Evolutionary conservation across 805 yeast species (phyloP).

Genomic region (Sungouiella blattae): DNA sequence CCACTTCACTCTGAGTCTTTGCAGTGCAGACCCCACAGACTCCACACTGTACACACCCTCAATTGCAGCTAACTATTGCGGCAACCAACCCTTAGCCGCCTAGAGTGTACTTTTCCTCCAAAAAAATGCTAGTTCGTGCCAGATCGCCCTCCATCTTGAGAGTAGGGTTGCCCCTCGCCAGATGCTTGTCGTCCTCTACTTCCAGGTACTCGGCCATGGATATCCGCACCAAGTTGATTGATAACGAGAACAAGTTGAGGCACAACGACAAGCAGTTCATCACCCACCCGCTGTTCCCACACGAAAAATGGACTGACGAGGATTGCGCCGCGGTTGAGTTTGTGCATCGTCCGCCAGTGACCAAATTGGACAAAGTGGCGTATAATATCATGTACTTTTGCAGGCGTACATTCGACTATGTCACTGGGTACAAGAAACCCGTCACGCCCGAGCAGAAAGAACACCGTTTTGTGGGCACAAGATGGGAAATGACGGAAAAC

Average conservation of each 20-base stretch:
- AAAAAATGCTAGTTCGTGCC: too few relatives aligned
- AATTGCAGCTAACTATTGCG: too few relatives aligned
- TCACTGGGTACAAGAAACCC: slow-evolving; percentile 65
- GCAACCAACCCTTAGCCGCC: too few relatives aligned
- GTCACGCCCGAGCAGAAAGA: slow-evolving; percentile 24
- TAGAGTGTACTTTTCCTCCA: too few relatives aligned
- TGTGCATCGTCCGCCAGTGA: slow-evolving; percentile 50
- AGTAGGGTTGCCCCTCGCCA: not conserved
- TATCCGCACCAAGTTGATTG: slow-evolving; percentile 13
- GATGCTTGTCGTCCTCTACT: not conserved
- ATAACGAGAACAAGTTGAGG: slow-evolving; percentile 11
- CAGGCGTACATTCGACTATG: slow-evolving; percentile 53
- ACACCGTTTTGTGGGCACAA: slow-evolving; percentile 31
- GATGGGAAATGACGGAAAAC: slow-evolving; percentile 53
- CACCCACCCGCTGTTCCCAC: slow-evolving; percentile 39
- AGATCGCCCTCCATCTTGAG: too few relatives aligned
- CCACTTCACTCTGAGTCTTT: too few relatives aligned
- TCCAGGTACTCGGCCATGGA: slow-evolving; percentile 2
- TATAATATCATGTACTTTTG: slow-evolving; percentile 41
- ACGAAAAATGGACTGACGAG: slow-evolving; percentile 27
- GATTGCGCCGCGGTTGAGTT: slow-evolving; percentile 38
- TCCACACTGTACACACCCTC: too few relatives aligned
- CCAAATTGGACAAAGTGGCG: slow-evolving; percentile 52
- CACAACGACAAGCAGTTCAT: slow-evolving; percentile 33
- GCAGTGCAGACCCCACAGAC: too few relatives aligned